phyloP scores from a whole-genome alignment of 345 rosid species.

The Draba incana region DNA sequence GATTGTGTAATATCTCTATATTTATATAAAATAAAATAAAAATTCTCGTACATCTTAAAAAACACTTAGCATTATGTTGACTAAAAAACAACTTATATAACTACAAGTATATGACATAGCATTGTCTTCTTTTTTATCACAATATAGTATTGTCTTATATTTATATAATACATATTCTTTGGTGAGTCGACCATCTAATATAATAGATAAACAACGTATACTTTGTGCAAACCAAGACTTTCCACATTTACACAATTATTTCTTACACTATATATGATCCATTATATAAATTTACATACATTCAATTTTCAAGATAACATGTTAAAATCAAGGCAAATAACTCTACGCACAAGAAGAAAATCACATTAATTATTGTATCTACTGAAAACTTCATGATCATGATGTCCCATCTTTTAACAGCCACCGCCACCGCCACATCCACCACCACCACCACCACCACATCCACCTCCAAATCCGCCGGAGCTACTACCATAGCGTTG shows the following conservation, averaged over 20 bases:
- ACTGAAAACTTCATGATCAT: background rate
- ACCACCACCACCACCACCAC: constrained; percentile 39
- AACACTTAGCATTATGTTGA: no score
- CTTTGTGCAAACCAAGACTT: background rate
- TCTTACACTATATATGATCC: background rate
- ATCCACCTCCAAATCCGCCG: constrained; percentile 27
- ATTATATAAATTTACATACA: background rate
- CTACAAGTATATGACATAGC: no score
- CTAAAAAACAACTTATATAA: no score
- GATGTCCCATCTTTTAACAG: constrained; percentile 3
- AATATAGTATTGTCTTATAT: no score
- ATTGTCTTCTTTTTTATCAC: no score
- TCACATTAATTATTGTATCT: background rate
- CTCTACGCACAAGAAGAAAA: background rate
- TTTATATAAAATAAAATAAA: no score
- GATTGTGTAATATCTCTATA: no score
- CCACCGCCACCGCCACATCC: constrained; percentile 31
- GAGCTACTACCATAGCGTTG: background rate
- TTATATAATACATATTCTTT: no score
- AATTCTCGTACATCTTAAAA: no score
- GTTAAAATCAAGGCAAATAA: background rate
- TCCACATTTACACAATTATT: background rate
- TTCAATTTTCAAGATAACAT: background rate
- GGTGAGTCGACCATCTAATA: background rate
- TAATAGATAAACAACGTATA: background rate